These are phyloP conservation scores for Pistacia integerrima DNA, from an alignment of 345 rosid genomes.

Conservation along the genomic window DNA sequence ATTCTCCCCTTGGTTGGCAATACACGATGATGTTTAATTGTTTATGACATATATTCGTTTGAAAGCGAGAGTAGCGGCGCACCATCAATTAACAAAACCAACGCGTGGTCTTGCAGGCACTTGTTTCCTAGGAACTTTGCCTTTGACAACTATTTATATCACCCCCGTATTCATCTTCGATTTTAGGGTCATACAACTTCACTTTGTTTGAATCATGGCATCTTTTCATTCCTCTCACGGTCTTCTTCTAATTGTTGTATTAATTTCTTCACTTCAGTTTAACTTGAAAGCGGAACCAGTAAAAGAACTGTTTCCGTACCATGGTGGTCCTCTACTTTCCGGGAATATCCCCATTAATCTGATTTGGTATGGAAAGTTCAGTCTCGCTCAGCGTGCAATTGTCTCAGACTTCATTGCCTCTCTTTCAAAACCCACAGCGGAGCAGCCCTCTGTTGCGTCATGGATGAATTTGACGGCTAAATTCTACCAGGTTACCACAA, in stretches of 20 bases:
- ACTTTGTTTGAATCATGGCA: conserved; percentile 11
- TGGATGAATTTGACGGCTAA: too few species aligned
- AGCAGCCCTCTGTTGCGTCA: too few species aligned
- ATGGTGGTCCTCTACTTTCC: too few species aligned
- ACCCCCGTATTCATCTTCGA: neutral
- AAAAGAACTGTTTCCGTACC: too few species aligned
- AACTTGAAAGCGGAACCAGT: conserved; percentile 13
- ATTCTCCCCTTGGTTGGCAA: conserved; percentile 25
- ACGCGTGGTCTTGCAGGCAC: conserved; percentile 17
- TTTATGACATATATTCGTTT: neutral
- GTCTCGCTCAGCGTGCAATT: too few species aligned
- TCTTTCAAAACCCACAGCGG: too few species aligned
- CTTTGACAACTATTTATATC: neutral
- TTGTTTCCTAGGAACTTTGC: neutral
- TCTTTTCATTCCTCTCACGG: conserved; percentile 12
- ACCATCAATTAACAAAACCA: neutral
- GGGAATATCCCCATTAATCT: too few species aligned
- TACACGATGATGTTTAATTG: neutral
- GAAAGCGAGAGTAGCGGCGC: neutral
- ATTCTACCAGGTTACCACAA: too few species aligned
- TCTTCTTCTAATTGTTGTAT: conserved; percentile 13
- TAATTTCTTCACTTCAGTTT: conserved; percentile 18
- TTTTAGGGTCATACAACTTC: neutral
- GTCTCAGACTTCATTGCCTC: too few species aligned
- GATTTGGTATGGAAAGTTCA: too few species aligned